Conservation (phyloP, 2,329 filamentous ascomycete species). For the Exophiala sideris region DNA sequence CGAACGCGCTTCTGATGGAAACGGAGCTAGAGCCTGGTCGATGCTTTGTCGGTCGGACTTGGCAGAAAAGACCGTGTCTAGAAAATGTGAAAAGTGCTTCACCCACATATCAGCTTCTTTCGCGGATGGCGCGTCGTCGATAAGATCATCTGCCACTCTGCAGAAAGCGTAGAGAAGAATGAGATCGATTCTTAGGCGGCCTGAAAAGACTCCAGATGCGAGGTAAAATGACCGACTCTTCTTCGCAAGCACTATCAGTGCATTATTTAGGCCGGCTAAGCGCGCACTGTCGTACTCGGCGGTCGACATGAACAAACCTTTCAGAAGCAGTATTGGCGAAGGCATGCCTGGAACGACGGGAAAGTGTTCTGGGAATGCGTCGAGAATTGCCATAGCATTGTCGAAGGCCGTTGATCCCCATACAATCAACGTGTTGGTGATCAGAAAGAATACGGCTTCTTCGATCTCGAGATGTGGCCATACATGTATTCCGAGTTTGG, state of each 20-base stretch:
- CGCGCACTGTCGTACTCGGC: constrained; percentile 56
- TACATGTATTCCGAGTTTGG: constrained; percentile 62
- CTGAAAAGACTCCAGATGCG: constrained; percentile 66
- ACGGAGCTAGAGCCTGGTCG: constrained; percentile 38
- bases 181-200: constrained; percentile 64
- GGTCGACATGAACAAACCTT: constrained; percentile 50
- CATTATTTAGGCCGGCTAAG: constrained; percentile 57
- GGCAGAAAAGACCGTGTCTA: constrained; percentile 51
- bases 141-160: constrained; percentile 68
- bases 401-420: constrained; percentile 68
- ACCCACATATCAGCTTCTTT: constrained; percentile 59
- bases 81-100: constrained; percentile 54
- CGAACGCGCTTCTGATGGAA: constrained; percentile 51
- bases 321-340: constrained; percentile 50
- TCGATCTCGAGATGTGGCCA: constrained; percentile 68
- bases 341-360: constrained; percentile 49
- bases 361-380: constrained; percentile 61
- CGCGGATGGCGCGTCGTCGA: constrained; percentile 59
- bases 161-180: constrained; percentile 72
- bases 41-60: constrained; percentile 26
- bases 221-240: constrained; percentile 74
- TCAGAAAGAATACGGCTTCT: constrained; percentile 70
- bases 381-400: constrained; percentile 62
- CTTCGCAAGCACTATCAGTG: constrained; percentile 54
- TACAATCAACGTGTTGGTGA: constrained; percentile 67